Conservation (phyloP, 345 rosid species). For the Alliaria petiolata region DNA sequence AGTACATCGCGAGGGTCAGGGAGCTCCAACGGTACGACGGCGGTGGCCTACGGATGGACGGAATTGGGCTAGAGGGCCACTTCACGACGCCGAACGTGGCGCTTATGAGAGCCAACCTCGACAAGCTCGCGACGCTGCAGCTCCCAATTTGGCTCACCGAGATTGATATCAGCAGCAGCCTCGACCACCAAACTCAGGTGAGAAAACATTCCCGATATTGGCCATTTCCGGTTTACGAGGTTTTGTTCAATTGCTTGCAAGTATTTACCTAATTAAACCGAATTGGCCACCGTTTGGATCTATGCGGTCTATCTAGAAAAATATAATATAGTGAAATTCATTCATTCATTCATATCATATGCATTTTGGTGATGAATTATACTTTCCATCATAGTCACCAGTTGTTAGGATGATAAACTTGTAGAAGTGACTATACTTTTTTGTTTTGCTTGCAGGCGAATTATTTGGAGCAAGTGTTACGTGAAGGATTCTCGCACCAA, state of each 20-base stretch:
- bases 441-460: conserved; percentile 38
- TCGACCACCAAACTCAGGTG: conserved; percentile 56
- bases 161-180: conserved; percentile 52
- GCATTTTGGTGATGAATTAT: too few relatives aligned
- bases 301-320: too few relatives aligned
- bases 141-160: conserved; percentile 95
- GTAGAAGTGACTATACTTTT: too few relatives aligned
- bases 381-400: too few relatives aligned
- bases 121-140: conserved; percentile 61
- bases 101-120: conserved; percentile 62
- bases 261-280: too few relatives aligned
- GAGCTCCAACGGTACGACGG: conserved; percentile 39
- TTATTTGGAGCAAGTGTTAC: conserved; percentile 65
- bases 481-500: conserved; percentile 90
- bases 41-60: conserved; percentile 55
- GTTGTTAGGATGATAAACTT: too few relatives aligned
- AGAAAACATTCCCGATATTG: background rate
- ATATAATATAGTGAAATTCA: too few relatives aligned
- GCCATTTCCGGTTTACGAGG: background rate
- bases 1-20: conserved; percentile 47
- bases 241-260: too few relatives aligned
- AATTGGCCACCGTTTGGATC: too few relatives aligned
- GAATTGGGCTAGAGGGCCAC: conserved; percentile 77
- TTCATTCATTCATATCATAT: too few relatives aligned
- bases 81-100: conserved; percentile 65